Evolutionary conservation across 2,329 filamentous ascomycete species (phyloP), one percentile per base, ranked within the genome.

Genomic region (Epichloe gansuensis): DNA sequence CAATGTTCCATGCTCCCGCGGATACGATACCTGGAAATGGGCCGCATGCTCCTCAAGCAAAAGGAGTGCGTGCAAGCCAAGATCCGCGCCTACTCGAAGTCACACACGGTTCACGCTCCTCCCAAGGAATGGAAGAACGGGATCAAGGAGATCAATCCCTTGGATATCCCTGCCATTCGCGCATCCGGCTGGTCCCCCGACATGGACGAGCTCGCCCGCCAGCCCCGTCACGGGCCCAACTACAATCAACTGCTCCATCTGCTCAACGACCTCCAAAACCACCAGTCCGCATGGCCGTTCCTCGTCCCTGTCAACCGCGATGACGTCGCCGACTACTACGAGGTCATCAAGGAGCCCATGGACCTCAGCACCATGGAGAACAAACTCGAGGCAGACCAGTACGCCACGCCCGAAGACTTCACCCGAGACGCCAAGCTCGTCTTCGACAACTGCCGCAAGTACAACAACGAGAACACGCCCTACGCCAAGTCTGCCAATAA

Each of bases 261-360:
- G 6, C 83, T 98, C 57, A 95, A 94, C 68, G 88, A 95, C 63
- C 81, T 97, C 68, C 90, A 97, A 66, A 97, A 96, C 65, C 89
- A 95, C 70, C 83, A 83, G 59, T 85, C 87, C 7, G 87, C 89
- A 0, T 98, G 93, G 93, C 93, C 93, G 0, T 98, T 98, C 74
- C 78, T 93, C 35, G 81, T 89, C 27, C 91, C 93, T 0, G 93
- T 98, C 58, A 96, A 94, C 66, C 84, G 85, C 58, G 93, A 98
- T 61, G 93, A 97, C 59, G 93, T 98, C 0, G 83, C 89, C n/a
- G 93, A 98, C 67, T 98, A 98, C 71, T 97, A 97, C 73, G 89
- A 95, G 54, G 90, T 97, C 55, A 98, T 98, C 73, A 90, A 90
- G 64, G 87, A 95, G 66, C 93, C 93, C 38, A 98, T 98, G 93